Base-by-base conservation (phyloP, 306 rosid species). In the Rosa persica region DNA sequence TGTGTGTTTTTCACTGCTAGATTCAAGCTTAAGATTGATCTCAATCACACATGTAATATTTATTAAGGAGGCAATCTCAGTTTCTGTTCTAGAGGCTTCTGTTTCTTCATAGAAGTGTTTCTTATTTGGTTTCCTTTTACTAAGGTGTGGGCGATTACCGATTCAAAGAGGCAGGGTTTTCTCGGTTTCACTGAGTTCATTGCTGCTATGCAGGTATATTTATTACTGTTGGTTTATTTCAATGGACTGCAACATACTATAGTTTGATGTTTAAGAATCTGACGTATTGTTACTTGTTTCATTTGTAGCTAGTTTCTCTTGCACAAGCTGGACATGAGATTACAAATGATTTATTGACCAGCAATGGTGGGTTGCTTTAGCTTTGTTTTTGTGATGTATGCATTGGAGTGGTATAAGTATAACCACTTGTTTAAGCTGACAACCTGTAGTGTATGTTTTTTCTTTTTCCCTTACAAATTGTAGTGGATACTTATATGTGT, bases 141-240 rank as follows among this genome's bases (percentile, higher is more conserved):
- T 48, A 75, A 95, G 99, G 93, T 95, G 51, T 95, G 99, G 99
- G 99, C 93, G 55, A 87, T 95, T 64, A 90, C 99, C 47, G 99
- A 95, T 86, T 87, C 88, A 9, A 95, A 86, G 82, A 87, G 98
- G 80, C 94, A 91, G 84, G 99, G 99, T 48, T 95, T 87, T 86
- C 99, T 95, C 49, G 97, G 93, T 68, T 83, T 95, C 78, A 81
- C 75, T 47, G 99, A 95, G 82, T 95, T 93, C 64, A 76, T 95
- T 76, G 80, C 79, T 55, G 90, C 99, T 39, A 90, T 93, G 97
- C 88, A 89, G 96, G 99, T 95, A 36, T 46, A 57, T 23, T 75
- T 27, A 13, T 42, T 5, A 12, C 17, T 46, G 43, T 38, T n/a
- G 6, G 22, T n/a, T 40, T 38, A 16, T 62, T 20, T 12, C 40